Base-by-base conservation (phyloP, 108 stramenopile species). In the Stephanodiscus minutulus region DNA sequence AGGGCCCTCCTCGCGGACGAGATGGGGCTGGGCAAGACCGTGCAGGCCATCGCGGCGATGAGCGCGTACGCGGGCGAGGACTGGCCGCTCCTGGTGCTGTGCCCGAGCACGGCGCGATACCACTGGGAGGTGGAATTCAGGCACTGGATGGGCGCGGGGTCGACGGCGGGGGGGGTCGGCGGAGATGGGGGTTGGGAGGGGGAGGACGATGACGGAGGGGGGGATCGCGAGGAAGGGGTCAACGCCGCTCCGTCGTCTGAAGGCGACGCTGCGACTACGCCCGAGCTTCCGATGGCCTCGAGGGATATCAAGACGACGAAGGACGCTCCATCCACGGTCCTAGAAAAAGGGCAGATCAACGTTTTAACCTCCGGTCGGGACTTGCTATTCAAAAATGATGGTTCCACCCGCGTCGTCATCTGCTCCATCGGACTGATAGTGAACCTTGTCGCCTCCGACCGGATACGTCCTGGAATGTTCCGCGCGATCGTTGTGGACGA, bases 91-190 rank as follows among this genome's bases (percentile, higher is more conserved):
- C 73, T 99, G 8, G 88, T 99, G 12, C 73, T 99, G 49, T 90
- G 85, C 63, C 98, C 98, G 5, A 90, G 89, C 50, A 85, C 86
- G 37, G 97, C 97, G 0, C 75, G 96, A 11, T 97, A 93, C 73
- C 98, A 98, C 53, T 98, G 98, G 98, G 91, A 92, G 64, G 75
- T 65, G 37, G 98, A 98, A 60, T 92, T 98, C 65, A 73, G 81
- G 39, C 70, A 91, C 39, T 97, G 97, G 96, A 67, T 96, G 55
- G 91, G 90, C 0, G 29, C 41, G 36, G 75, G 78, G 29, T 64
- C 74, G 28, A 24, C 25, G 46, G 18, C 62, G 57, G 63, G 62
- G 13, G 62, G 35, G 18, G 58, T 52, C 37, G 46, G 12, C 20
- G 47, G 18, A 21, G 58, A 57, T 1, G 24, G 1, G 21, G 53